phyloP scores from a whole-genome alignment of 148 eudicot genomes.

The Cornus controversa region DNA sequence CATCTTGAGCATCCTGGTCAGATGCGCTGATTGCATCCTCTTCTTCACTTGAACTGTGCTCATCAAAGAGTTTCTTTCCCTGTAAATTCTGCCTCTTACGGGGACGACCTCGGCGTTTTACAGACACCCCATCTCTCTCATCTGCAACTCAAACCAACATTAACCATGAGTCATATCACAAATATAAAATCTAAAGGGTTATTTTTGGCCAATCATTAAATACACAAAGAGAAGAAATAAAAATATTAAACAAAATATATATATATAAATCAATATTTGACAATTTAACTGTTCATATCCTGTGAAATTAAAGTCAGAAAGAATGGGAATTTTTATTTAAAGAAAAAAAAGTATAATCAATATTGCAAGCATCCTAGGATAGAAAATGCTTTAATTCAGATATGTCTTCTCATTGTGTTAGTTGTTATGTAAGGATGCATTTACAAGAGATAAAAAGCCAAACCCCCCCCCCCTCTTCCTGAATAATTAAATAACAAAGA shows the following conservation, averaged over 20 bases:
- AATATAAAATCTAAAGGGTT: background rate
- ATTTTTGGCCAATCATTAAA: background rate
- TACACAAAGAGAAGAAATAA: background rate
- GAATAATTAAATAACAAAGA: too few species aligned
- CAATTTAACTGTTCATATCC: background rate
- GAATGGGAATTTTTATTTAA: too few species aligned
- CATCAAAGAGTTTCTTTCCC: constrained; percentile 88
- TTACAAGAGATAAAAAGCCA: too few species aligned
- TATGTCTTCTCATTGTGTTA: too few species aligned
- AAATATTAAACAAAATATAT: background rate
- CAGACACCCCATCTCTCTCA: constrained; percentile 65
- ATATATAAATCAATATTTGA: too few species aligned
- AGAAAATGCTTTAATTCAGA: too few species aligned
- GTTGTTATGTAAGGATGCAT: too few species aligned
- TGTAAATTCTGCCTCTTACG: constrained; percentile 53
- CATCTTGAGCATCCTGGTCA: constrained; percentile 73
- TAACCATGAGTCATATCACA: constrained; percentile 11
- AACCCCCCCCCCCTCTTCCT: too few species aligned
- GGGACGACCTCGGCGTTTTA: constrained; percentile 74
- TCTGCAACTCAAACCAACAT: constrained; percentile 43
- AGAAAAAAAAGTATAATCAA: too few species aligned
- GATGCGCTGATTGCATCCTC: constrained; percentile 80
- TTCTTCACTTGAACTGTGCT: constrained; percentile 81
- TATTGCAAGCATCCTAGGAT: too few species aligned
- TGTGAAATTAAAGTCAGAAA: background rate